These are phyloP conservation scores for Venturia oleaginea DNA, from an alignment of 2,329 filamentous ascomycete genomes.

Conservation along the genomic window DNA sequence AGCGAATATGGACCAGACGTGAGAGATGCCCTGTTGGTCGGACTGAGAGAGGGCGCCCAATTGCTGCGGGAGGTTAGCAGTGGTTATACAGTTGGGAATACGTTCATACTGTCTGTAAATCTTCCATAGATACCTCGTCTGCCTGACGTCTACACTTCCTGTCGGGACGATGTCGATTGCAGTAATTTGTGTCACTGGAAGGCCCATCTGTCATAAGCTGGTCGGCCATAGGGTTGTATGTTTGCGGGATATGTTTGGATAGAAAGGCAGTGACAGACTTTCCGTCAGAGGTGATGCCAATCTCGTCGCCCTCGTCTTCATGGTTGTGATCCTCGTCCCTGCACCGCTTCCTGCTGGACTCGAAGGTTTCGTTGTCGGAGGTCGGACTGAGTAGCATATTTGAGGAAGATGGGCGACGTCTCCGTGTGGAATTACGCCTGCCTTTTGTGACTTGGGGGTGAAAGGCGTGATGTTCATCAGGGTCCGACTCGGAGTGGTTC, in stretches of 20 bases:
- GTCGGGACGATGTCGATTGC: constrained; percentile 90
- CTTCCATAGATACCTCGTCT: constrained; percentile 93
- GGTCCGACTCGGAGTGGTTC: not conserved
- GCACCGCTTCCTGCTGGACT: not conserved
- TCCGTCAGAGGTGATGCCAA: constrained; percentile 18
- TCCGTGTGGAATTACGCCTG: constrained; percentile 5
- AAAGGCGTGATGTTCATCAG: not conserved
- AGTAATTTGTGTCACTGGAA: constrained; percentile 76
- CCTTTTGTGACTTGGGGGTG: not conserved
- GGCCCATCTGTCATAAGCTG: constrained; percentile 27
- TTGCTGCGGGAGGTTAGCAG: constrained; percentile 44
- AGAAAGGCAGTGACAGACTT: constrained; percentile 81
- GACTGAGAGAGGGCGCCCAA: constrained; percentile 70
- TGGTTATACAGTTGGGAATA: constrained; percentile 4
- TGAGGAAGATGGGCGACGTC: not conserved
- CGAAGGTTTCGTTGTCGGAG: constrained; percentile 6
- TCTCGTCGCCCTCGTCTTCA: constrained; percentile 5
- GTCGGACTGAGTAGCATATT: constrained; percentile 8
- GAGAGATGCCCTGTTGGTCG: constrained; percentile 91
- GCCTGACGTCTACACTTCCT: constrained; percentile 87
- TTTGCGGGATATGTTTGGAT: constrained; percentile 76
- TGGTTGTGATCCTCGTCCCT: constrained; percentile 1
- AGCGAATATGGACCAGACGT: constrained; percentile 97
- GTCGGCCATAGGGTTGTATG: constrained; percentile 67
- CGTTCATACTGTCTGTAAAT: constrained; percentile 63